Conservation (phyloP, 805 yeast species). For the baker's yeast (Saccharomyces cerevisiae) region DNA sequence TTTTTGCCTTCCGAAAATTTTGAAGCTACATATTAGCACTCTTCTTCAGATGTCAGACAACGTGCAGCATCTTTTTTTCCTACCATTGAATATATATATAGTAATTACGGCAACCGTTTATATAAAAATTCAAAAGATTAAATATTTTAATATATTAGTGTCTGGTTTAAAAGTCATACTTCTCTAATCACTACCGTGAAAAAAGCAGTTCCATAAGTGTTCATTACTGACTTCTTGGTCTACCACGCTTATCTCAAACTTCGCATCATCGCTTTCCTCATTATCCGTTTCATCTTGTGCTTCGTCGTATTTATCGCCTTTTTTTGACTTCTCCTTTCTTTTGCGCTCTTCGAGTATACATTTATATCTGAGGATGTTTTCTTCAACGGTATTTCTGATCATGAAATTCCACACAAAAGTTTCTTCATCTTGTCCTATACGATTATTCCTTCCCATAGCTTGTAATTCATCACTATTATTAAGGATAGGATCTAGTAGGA, state of each 20-base stretch:
- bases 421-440: constrained; percentile 77
- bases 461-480: constrained; percentile 83
- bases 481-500: constrained; percentile 85
- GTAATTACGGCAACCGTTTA: too few species aligned
- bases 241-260: constrained; percentile 21
- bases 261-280: constrained; percentile 14
- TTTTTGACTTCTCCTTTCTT: neutral
- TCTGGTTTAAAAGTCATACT: neutral
- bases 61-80: too few species aligned
- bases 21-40: too few species aligned
- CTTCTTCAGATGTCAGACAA: too few species aligned
- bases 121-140: too few species aligned
- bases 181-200: constrained; percentile 2
- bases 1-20: neutral
- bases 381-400: constrained; percentile 79
- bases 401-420: constrained; percentile 93
- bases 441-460: constrained; percentile 83
- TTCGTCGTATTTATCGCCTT: neutral
- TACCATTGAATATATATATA: too few species aligned
- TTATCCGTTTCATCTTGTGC: constrained; percentile 3
- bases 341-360: constrained; percentile 20
- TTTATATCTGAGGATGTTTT: constrained; percentile 52
- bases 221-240: constrained; percentile 23
- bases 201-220: constrained; percentile 29
- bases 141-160: neutral